Evolutionary conservation across 352 stramenopile genomes (phyloP).

Genomic region (Globisporangium spiculum): DNA sequence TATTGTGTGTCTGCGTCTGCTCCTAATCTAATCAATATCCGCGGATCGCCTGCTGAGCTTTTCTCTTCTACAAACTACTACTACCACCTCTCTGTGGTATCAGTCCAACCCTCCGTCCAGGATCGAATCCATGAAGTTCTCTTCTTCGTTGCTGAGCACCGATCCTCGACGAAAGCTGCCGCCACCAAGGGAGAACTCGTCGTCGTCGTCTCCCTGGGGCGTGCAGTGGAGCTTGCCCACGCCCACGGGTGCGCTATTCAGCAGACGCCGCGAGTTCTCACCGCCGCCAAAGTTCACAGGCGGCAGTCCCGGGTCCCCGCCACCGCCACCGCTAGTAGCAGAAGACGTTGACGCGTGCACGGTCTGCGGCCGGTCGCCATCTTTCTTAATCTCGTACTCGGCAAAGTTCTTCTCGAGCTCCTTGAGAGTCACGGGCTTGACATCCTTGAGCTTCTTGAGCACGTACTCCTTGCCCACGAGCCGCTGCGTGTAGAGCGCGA

Average conservation of each 20-base stretch:
- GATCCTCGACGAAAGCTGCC: conserved; percentile 21
- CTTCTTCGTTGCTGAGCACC: conserved; percentile 74
- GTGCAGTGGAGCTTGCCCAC: conserved; percentile 64
- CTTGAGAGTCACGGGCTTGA: conserved; percentile 76
- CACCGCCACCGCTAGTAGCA: background rate
- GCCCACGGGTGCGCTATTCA: conserved; percentile 71
- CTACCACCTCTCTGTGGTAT: background rate
- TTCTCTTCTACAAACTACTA: background rate
- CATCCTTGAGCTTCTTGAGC: conserved; percentile 61
- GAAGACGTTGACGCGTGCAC: conserved; percentile 35
- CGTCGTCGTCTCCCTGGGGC: conserved; percentile 26
- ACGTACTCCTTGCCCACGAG: conserved; percentile 72
- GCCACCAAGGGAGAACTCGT: conserved; percentile 15
- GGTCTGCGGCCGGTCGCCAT: conserved; percentile 48
- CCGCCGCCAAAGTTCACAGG: conserved; percentile 41
- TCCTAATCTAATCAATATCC: background rate
- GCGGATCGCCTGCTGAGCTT: background rate
- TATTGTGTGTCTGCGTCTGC: background rate
- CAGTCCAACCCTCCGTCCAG: conserved; percentile 29
- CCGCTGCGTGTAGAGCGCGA: conserved; percentile 73
- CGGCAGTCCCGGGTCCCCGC: conserved; percentile 20
- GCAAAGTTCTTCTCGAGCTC: conserved; percentile 86
- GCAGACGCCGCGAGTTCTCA: conserved; percentile 47
- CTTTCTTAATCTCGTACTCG: conserved; percentile 39
- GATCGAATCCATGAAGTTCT: conserved; percentile 83